These are phyloP conservation scores for Wilcoxina mikolae DNA, from an alignment of 495 filamentous ascomycete species.

Conservation along the genomic window DNA sequence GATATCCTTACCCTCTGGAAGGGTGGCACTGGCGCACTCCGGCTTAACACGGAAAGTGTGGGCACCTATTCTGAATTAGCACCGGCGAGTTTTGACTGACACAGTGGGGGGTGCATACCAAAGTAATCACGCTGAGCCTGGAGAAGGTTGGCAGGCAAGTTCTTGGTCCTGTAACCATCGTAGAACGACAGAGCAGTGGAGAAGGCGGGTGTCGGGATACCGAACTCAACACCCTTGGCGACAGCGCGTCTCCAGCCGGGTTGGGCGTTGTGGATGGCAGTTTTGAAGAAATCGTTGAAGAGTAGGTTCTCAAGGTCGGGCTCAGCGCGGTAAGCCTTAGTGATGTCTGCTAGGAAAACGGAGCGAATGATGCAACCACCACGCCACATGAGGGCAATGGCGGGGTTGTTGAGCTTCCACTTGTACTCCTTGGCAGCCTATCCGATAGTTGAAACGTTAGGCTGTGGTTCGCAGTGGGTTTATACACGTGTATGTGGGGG, in stretches of 20 bases:
- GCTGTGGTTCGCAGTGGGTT: not conserved
- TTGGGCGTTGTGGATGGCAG: constrained; percentile 93
- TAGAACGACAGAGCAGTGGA: constrained; percentile 93
- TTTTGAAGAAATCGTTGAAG: constrained; percentile 98
- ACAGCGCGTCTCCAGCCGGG: constrained; percentile 91
- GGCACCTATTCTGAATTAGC: constrained; percentile 41
- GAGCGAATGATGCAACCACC: constrained; percentile 99
- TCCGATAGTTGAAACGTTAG: constrained; percentile 29
- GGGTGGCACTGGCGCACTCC: constrained; percentile 65
- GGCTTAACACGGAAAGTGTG: constrained; percentile 99
- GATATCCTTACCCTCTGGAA: constrained; percentile 74
- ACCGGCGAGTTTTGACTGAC: not conserved
- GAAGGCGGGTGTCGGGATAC: constrained; percentile 91
- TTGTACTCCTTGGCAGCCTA: constrained; percentile 85
- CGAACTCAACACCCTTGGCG: constrained; percentile 76
- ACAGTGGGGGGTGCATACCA: constrained; percentile 23
- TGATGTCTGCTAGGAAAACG: constrained; percentile 99
- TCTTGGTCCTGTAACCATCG: constrained; percentile 89
- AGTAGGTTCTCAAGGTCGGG: constrained; percentile 94
- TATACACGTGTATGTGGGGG: no score
- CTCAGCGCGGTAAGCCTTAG: constrained; percentile 83
- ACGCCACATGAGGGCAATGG: constrained; percentile 99
- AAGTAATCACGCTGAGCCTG: constrained; percentile 99
- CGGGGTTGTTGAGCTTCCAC: constrained; percentile 99
- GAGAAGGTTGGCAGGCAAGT: constrained; percentile 91